Base-by-base conservation (phyloP, 345 rosid genomes). In the Gossypium anomalum region DNA sequence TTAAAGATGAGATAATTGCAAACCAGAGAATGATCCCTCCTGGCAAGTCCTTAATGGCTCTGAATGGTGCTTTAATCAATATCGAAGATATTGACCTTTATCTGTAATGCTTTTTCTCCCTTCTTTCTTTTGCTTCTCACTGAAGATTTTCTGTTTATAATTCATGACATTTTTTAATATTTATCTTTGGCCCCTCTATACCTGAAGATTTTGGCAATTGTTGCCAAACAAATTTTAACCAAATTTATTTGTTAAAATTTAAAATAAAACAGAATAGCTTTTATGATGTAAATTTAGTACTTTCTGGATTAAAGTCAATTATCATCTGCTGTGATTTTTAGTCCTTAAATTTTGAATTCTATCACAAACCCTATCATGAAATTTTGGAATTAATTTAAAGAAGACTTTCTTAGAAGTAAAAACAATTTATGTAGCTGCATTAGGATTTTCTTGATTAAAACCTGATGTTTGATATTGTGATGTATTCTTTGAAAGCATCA, bases 21-120 rank as follows among this genome's bases (percentile, higher is more conserved):
- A 95, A 95, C 74, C 99, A 95, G 85, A 84, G 97, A 77, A 88
- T 93, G 97, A 85, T 95, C 78, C 97, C 98, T 63, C 93, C 99
- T 76, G 97, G 99, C 81, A 95, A 91, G 89, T 90, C 97, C 70
- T 84, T 95, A 82, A 82, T 95, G 93, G 99, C 97, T 72, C 85
- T 95, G 70, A 95, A 95, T 90, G 97, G 99, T 82, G 99, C 99
- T 82, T 81, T 95, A 80, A 80, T 95, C 86, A 91, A 90, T 80
- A 85, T 93, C 14, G 98, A 93, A 81, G 99, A 95, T 80, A 83
- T 91, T 83, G 99, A 95, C 86, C 97, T 95, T 67, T 93, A 87
- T 82, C 79, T 83, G 99, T 95, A 95, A 85, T 81, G 80, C 80
- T 60, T 83, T 81, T 72, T 60, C 61, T 77, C 65, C 68, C 61